phyloP scores from a whole-genome alignment of 306 rosid genomes.

The Luffa acutangula region DNA sequence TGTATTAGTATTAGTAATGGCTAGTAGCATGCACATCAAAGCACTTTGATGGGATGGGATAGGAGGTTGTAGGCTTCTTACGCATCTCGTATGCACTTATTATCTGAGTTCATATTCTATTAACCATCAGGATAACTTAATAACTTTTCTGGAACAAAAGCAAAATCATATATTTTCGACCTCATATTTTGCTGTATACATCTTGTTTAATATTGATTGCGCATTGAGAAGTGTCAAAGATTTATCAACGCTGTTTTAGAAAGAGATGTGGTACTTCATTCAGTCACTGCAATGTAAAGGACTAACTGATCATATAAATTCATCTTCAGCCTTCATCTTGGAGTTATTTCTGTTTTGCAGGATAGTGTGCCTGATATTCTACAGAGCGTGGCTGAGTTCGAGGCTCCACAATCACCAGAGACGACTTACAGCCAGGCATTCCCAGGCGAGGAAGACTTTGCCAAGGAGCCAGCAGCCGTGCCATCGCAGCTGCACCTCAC shows the following conservation, averaged over 20 bases:
- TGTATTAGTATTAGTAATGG: too few species aligned
- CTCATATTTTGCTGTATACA: background rate
- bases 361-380: constrained; percentile 71
- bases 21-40: background rate
- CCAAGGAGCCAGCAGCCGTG: constrained; percentile 69
- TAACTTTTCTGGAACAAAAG: background rate
- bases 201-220: background rate
- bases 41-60: background rate
- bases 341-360: constrained; percentile 30
- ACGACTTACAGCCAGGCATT: constrained; percentile 55
- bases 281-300: background rate
- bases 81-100: background rate
- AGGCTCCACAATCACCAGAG: constrained; percentile 79
- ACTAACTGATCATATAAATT: background rate
- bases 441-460: constrained; percentile 70
- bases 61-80: background rate
- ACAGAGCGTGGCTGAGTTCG: constrained; percentile 56
- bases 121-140: background rate
- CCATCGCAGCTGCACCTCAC: constrained; percentile 78
- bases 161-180: background rate
- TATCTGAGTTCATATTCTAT: background rate
- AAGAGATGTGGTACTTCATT: background rate
- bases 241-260: background rate
- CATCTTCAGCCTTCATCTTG: background rate
- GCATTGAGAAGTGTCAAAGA: background rate